phyloP scores from a whole-genome alignment of 2,329 filamentous ascomycete genomes.

The Elsinoe fawcettii region DNA sequence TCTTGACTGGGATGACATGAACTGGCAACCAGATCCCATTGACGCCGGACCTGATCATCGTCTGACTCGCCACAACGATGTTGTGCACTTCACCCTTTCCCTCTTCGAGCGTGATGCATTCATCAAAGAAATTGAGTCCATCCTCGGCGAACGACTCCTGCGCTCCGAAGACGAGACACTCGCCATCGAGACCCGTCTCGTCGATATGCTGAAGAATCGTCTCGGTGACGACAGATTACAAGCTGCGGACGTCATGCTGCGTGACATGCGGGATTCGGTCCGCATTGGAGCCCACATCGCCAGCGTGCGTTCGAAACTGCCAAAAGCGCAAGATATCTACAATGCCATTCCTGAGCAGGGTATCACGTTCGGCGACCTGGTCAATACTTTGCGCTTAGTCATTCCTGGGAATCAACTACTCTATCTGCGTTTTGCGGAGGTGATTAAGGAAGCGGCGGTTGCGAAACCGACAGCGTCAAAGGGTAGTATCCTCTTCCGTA shows the following conservation, averaged over 20 bases:
- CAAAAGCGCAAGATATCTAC: conserved; percentile 27
- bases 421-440: conserved; percentile 2
- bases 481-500: not conserved
- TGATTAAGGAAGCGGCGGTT: conserved; percentile 15
- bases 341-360: conserved; percentile 31
- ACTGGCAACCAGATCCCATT: conserved; percentile 85
- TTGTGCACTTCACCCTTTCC: conserved; percentile 82
- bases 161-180: conserved; percentile 57
- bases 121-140: conserved; percentile 85
- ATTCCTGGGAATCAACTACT: conserved; percentile 3
- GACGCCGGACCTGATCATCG: conserved; percentile 88
- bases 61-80: conserved; percentile 78
- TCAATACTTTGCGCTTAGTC: conserved; percentile 9
- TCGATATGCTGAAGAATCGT: conserved; percentile 78
- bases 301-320: conserved; percentile 25
- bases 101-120: conserved; percentile 89
- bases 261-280: conserved; percentile 76
- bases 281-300: conserved; percentile 45
- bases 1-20: conserved; percentile 84
- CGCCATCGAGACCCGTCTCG: conserved; percentile 70
- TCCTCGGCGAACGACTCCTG: conserved; percentile 74
- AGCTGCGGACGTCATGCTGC: conserved; percentile 94
- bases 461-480: too few relatives aligned
- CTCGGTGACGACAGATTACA: conserved; percentile 82
- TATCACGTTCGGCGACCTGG: conserved; percentile 28